These are phyloP conservation scores for Ceratocystis destructans DNA, from an alignment of 2,329 filamentous ascomycete species.

Conservation along the genomic window DNA sequence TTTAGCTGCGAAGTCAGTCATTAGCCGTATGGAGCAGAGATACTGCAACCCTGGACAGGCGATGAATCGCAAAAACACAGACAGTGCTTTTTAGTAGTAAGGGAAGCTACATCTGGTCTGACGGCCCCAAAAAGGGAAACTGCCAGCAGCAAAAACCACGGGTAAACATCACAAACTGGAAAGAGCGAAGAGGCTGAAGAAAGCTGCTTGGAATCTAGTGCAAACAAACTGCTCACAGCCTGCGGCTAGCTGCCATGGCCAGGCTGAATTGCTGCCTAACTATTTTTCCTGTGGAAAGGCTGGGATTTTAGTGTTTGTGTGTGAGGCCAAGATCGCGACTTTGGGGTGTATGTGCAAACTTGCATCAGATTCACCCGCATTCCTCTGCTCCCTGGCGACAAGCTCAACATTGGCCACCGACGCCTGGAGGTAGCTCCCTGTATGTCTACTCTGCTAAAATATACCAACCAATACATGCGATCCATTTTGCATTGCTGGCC, in stretches of 20 bases:
- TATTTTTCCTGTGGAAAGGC: not conserved
- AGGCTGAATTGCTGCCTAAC: not conserved
- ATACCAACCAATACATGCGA: not conserved
- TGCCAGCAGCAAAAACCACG: not conserved
- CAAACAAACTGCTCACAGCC: not conserved
- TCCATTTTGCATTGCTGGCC: not conserved
- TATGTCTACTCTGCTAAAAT: not conserved
- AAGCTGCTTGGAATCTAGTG: not conserved
- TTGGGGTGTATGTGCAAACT: not conserved
- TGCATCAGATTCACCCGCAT: not conserved
- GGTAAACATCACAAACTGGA: not conserved
- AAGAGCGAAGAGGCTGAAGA: not conserved
- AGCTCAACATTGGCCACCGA: not conserved
- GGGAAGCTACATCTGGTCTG: not conserved
- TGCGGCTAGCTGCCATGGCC: not conserved
- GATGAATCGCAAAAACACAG: no score
- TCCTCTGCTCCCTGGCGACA: slow-evolving; percentile 4
- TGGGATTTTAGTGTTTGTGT: not conserved
- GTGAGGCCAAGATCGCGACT: slow-evolving; percentile 4
- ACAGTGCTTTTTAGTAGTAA: not conserved
- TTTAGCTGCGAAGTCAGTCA: no score
- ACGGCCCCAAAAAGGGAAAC: not conserved
- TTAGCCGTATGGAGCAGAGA: no score
- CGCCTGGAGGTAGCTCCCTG: not conserved
- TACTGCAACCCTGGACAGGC: no score